Percentiles rank a stretch among this genome's conserved stretches.
These are phyloP conservation scores for Graphilbum fragrans DNA, from an alignment of 2,329 filamentous ascomycete genomes.

Conservation along the genomic window DNA sequence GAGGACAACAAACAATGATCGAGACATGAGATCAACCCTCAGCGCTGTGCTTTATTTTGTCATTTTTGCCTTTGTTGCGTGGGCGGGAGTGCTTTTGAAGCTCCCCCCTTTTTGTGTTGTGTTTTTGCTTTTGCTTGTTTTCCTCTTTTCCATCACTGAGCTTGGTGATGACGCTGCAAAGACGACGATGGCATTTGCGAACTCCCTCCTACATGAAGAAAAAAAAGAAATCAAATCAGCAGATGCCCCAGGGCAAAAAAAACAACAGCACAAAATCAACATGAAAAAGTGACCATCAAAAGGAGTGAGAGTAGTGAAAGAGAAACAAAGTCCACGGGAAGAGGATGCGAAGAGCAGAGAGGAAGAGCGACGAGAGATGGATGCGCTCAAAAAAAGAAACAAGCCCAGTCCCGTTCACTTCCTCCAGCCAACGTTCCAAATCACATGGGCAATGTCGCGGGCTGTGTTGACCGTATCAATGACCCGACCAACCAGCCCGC, in stretches of 20 bases:
- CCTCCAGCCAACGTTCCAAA: slow-evolving; percentile 60
- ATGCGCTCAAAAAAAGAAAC: background rate
- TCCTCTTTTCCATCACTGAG: slow-evolving; percentile 2
- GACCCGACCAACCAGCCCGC: slow-evolving; percentile 63
- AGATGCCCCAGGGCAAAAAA: slow-evolving; percentile 3
- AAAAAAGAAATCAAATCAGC: slow-evolving; percentile 7
- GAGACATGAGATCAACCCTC: no score
- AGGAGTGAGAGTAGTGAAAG: background rate
- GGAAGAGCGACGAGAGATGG: background rate
- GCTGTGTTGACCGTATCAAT: slow-evolving; percentile 70
- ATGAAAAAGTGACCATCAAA: background rate
- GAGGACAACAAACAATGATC: no score
- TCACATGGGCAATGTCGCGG: slow-evolving; percentile 57
- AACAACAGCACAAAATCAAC: background rate
- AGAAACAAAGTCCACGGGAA: background rate
- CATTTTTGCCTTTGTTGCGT: no score
- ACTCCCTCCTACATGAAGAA: slow-evolving; percentile 10
- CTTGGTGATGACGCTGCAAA: slow-evolving; percentile 6
- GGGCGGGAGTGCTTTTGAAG: no score
- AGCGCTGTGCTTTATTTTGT: no score
- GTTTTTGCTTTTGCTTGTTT: background rate
- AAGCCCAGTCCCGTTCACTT: slow-evolving; percentile 20
- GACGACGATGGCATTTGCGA: slow-evolving; percentile 10
- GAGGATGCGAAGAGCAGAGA: background rate
- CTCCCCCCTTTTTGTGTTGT: no score